Evolutionary conservation across 2,329 filamentous ascomycete species (phyloP), one percentile per base, ranked within the genome.

Genomic region (Scedosporium minutisporum): DNA sequence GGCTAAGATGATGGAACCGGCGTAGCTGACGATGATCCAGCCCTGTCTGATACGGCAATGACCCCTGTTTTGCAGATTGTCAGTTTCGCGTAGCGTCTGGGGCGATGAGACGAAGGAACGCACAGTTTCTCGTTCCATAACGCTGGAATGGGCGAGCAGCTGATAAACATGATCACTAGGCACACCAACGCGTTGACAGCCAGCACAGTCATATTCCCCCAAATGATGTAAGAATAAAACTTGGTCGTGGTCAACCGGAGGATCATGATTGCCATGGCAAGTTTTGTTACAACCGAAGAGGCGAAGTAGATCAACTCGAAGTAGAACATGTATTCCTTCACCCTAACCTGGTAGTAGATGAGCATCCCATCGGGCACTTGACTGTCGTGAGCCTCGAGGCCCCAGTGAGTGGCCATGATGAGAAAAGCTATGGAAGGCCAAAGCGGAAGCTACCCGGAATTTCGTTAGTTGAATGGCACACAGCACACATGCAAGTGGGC

Each of bases 1-100:
- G 3, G 69, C 68, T 16, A 68, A 67, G 4, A 69, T 65, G 3
- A 65, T 62, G 0, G 69, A 67, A 3, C 66, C 67, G 25, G 65
- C 60, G 25, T 66, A 66, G 55, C 67, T 67, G 42, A 69, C 62
- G 23, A 57, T 51, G 18, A 62, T 59, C 41, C 63, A 65, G 5
- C 64, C 63, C 9, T 65, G 29, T 33, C 57, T 59, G 48, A 60
- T 59, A n/a, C 42, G 61, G 60, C 63, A 61, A 16, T 41, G 21
- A 16, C 65, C 61, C 18, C 64, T 62, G 2, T 38, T 38, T 33
- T 29, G 3, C 18, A 27, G 23, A 18, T 21, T 2, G 29, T 64
- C 21, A 62, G 55, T 23, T 5, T 2, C 33, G 16, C 29, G n/a
- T 38, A 12, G 33, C 10, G n/a, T 21, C 10, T 57, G 10, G 21